Percentiles rank a stretch among this genome's conserved stretches.
Evolutionary conservation across 169 alveolate genomes (phyloP).

Genomic region (Miamiensis avidus): DNA sequence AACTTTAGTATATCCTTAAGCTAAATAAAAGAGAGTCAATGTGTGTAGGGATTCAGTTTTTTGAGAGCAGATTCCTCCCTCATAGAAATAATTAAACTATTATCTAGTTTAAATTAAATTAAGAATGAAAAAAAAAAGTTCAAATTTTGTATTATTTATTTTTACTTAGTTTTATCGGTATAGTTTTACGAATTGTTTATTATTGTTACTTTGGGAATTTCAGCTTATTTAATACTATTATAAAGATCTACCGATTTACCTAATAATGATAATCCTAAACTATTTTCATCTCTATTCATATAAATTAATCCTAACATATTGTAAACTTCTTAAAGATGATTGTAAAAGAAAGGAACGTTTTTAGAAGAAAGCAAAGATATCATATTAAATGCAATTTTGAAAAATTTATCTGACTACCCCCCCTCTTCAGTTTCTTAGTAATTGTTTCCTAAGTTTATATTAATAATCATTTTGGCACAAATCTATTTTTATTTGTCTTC

Average conservation of each 20-base stretch:
- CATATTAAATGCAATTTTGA: constrained; percentile 53
- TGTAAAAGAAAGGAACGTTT: constrained; percentile 55
- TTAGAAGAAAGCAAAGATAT: constrained; percentile 58
- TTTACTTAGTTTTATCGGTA: not conserved
- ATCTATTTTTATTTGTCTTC: not conserved
- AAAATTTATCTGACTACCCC: constrained; percentile 53
- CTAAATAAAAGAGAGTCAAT: constrained; percentile 81
- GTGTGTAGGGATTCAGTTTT: constrained; percentile 79
- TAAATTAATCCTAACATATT: constrained; percentile 78
- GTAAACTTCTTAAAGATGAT: constrained; percentile 73
- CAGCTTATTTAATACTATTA: constrained; percentile 17
- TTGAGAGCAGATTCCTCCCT: constrained; percentile 77
- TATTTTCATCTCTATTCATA: constrained; percentile 75
- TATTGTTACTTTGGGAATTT: not conserved
- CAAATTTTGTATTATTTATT: not conserved
- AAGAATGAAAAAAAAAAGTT: not conserved
- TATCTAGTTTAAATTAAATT: not conserved
- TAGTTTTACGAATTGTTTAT: not conserved
- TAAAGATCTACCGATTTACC: constrained; percentile 75
- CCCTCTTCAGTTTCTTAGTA: constrained; percentile 70
- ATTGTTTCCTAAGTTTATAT: constrained; percentile 56
- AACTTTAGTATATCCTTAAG: constrained; percentile 82
- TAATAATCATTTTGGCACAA: constrained; percentile 47
- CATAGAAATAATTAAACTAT: constrained; percentile 55
- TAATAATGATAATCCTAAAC: constrained; percentile 71